Percentiles rank a stretch among this genome's conserved stretches.
These are phyloP conservation scores for Peronospora farinosa DNA, from an alignment of 352 stramenopile species.

Conservation along the genomic window DNA sequence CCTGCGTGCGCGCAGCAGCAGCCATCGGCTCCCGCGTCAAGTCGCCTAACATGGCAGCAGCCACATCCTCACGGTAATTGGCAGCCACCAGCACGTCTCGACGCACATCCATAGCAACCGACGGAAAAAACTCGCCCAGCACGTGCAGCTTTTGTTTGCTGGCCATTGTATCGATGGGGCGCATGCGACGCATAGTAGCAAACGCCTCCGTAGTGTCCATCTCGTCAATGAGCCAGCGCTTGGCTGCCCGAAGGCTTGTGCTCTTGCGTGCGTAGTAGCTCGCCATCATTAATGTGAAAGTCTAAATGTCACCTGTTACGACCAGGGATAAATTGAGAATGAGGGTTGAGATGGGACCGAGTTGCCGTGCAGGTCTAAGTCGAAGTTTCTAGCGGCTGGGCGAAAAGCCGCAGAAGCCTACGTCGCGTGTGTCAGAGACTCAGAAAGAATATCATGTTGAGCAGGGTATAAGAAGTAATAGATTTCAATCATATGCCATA, in stretches of 20 bases:
- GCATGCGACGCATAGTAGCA: constrained; percentile 17
- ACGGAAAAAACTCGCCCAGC: constrained; percentile 58
- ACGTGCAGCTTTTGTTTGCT: constrained; percentile 41
- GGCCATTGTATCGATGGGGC: constrained; percentile 30
- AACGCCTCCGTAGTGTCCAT: constrained; percentile 26
- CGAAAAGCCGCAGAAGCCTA: constrained; percentile 38
- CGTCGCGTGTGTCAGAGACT: constrained; percentile 17
- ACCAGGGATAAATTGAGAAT: constrained; percentile 20
- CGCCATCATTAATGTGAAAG: constrained; percentile 6
- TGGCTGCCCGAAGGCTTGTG: constrained; percentile 21
- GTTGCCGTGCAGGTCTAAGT: background rate
- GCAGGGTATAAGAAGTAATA: background rate
- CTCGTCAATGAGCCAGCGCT: constrained; percentile 32
- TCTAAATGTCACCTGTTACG: background rate
- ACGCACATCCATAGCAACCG: constrained; percentile 37
- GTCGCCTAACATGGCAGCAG: constrained; percentile 54
- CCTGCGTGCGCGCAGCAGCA: constrained; percentile 1
- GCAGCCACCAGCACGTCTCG: constrained; percentile 56
- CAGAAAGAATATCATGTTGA: background rate
- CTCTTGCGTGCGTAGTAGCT: constrained; percentile 31
- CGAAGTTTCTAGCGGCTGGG: constrained; percentile 22
- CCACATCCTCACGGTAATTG: constrained; percentile 60
- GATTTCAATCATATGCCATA: background rate
- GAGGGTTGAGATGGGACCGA: constrained; percentile 5
- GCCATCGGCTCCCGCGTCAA: constrained; percentile 27